Evolutionary conservation across 225 moss, liverwort and hornwort species (phyloP).

Genomic region (Lunularia cruciata): DNA sequence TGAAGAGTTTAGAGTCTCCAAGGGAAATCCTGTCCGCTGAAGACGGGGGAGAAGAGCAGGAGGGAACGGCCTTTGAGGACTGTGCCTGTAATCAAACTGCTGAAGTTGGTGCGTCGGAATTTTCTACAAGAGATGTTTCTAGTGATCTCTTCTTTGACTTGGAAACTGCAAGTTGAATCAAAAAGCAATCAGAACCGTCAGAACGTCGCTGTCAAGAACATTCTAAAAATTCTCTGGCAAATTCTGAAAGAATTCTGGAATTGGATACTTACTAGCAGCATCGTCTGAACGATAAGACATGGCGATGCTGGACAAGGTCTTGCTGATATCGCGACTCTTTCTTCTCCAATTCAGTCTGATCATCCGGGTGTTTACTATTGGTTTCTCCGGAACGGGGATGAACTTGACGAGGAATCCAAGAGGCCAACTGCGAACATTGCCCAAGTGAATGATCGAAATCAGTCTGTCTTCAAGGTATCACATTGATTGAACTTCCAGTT

Average conservation of each 20-base stretch:
- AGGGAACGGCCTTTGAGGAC: not conserved
- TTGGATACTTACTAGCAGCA: not conserved
- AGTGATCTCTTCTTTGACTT: constrained; percentile 14
- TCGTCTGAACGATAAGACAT: constrained; percentile 7
- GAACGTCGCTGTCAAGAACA: too few species aligned
- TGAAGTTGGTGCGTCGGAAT: not conserved
- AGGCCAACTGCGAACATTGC: constrained; percentile 60
- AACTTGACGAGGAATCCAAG: constrained; percentile 61
- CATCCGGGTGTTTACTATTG: constrained; percentile 31
- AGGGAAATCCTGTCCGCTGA: not conserved
- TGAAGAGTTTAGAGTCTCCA: not conserved
- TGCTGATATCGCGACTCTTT: constrained; percentile 7
- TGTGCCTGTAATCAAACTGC: not conserved
- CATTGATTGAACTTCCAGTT: too few species aligned
- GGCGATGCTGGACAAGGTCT: constrained; percentile 8
- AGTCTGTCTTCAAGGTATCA: too few species aligned
- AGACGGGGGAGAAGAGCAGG: not conserved
- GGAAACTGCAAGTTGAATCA: not conserved
- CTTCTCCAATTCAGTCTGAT: constrained; percentile 25
- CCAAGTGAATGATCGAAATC: too few species aligned
- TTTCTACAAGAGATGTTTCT: not conserved
- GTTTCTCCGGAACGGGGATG: constrained; percentile 52
- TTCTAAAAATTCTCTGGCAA: too few species aligned
- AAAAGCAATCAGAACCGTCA: not conserved
- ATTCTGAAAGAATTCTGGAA: not conserved